A percentile compares a stretch with the other conserved stretches of the same genome.
Evolutionary conservation across 1,284 basidiomycete species (phyloP).

Genomic region (Cryptococcus neoformans): DNA sequence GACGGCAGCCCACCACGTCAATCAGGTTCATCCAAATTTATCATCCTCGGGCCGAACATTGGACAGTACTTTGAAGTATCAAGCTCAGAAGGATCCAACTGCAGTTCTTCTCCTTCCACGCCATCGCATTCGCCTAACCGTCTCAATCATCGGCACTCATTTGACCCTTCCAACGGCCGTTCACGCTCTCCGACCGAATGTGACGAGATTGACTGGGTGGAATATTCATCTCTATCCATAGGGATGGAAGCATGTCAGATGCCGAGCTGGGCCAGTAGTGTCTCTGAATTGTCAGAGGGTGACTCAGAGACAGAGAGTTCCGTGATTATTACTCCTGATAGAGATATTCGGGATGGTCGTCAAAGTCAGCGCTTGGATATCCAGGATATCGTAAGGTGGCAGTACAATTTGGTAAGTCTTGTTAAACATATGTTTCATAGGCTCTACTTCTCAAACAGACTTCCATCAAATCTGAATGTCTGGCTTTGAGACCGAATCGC

Average conservation of each 20-base stretch:
- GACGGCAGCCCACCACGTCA: too few relatives aligned
- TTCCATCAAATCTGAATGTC: too few relatives aligned
- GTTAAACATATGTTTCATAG: too few relatives aligned
- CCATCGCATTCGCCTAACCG: neutral
- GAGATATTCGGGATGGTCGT: neutral
- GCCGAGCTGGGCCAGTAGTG: neutral
- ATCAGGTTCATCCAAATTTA: neutral
- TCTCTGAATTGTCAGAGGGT: neutral
- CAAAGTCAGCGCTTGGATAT: too few relatives aligned
- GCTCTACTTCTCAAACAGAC: too few relatives aligned
- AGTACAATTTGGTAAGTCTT: too few relatives aligned
- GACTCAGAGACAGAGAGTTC: neutral
- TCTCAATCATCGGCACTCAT: neutral
- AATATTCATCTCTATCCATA: neutral
- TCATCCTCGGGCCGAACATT: slow-evolving; percentile 9
- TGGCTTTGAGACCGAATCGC: too few relatives aligned
- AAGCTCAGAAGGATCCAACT: slow-evolving; percentile 9
- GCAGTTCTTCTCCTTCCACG: neutral
- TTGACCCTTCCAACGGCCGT: neutral
- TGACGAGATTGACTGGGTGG: slow-evolving; percentile 8
- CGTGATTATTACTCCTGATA: slow-evolving; percentile 5
- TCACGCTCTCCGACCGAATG: neutral
- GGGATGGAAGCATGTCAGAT: neutral
- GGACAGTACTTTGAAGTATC: slow-evolving; percentile 11
- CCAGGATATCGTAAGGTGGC: too few relatives aligned